phyloP scores from a whole-genome alignment of 2,329 filamentous ascomycete genomes.

The Neonectria ditissima region DNA sequence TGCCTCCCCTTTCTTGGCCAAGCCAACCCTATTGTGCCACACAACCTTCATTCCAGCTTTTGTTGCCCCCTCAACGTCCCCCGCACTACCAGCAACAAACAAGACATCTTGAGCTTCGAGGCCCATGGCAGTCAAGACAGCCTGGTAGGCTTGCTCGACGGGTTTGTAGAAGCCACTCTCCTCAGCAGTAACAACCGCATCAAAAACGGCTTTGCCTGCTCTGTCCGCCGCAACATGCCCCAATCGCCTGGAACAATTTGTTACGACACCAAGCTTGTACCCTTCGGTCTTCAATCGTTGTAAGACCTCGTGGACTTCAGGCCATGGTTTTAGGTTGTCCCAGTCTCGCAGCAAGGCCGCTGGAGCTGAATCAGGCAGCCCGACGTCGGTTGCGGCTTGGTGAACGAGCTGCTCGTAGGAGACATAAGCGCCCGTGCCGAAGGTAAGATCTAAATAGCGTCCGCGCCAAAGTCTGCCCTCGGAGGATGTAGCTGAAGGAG shows the following conservation, averaged over 20 bases:
- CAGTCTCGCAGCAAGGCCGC: conserved; percentile 45
- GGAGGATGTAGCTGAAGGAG: conserved; percentile 37
- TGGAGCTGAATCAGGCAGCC: conserved; percentile 45
- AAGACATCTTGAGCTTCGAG: conserved; percentile 45
- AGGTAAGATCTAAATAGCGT: conserved; percentile 54
- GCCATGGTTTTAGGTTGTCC: conserved; percentile 44
- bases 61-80: conserved; percentile 54
- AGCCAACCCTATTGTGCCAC: conserved; percentile 52
- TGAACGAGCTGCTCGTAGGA: conserved; percentile 49
- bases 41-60: conserved; percentile 54
- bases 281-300: conserved; percentile 41
- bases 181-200: conserved; percentile 52
- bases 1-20: conserved; percentile 43
- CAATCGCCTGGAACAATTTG: conserved; percentile 52
- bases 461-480: conserved; percentile 51
- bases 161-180: conserved; percentile 56
- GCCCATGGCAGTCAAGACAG: conserved; percentile 44
- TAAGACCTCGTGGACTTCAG: conserved; percentile 36
- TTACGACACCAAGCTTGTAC: conserved; percentile 52
- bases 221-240: conserved; percentile 43
- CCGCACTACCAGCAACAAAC: conserved; percentile 55
- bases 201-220: conserved; percentile 41
- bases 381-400: conserved; percentile 46
- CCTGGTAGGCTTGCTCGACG: conserved; percentile 47
- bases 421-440: conserved; percentile 48